Evolutionary conservation across 2,329 filamentous ascomycete species (phyloP).

Genomic region (Beauveria pseudobassiana): DNA sequence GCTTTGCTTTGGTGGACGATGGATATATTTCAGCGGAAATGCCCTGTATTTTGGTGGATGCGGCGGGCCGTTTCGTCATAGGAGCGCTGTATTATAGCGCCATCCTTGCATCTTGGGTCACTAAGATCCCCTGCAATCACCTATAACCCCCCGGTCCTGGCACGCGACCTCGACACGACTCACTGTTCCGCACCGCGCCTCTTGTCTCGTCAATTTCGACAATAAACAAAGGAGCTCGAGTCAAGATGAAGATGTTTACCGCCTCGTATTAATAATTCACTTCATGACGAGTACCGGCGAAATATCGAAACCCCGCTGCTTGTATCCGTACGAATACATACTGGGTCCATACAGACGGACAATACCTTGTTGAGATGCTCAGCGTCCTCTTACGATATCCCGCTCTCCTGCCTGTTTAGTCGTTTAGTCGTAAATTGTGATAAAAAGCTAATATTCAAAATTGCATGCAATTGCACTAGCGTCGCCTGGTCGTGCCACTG

Average conservation of each 20-base stretch:
- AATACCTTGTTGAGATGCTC: too few relatives aligned
- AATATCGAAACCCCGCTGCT: too few relatives aligned
- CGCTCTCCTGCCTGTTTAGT: too few relatives aligned
- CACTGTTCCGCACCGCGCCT: not conserved
- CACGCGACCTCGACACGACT: constrained; percentile 11
- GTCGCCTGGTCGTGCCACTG: not conserved
- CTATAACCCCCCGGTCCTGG: not conserved
- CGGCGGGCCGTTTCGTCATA: too few relatives aligned
- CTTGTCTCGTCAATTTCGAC: not conserved
- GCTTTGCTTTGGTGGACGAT: too few relatives aligned
- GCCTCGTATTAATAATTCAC: not conserved
- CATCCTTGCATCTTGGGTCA: not conserved
- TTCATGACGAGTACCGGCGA: not conserved
- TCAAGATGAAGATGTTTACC: constrained; percentile 1
- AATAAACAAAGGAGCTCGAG: constrained; percentile 6
- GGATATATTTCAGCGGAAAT: too few relatives aligned
- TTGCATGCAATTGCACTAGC: not conserved
- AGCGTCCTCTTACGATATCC: too few relatives aligned
- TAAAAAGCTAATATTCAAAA: not conserved
- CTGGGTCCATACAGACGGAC: too few relatives aligned
- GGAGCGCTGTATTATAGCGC: not conserved
- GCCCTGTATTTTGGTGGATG: too few relatives aligned
- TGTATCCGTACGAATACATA: too few relatives aligned
- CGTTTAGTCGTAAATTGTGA: too few relatives aligned
- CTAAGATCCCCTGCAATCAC: not conserved